Conservation (phyloP, 2,329 filamentous ascomycete species). For the Parastagonospora nodorum region DNA sequence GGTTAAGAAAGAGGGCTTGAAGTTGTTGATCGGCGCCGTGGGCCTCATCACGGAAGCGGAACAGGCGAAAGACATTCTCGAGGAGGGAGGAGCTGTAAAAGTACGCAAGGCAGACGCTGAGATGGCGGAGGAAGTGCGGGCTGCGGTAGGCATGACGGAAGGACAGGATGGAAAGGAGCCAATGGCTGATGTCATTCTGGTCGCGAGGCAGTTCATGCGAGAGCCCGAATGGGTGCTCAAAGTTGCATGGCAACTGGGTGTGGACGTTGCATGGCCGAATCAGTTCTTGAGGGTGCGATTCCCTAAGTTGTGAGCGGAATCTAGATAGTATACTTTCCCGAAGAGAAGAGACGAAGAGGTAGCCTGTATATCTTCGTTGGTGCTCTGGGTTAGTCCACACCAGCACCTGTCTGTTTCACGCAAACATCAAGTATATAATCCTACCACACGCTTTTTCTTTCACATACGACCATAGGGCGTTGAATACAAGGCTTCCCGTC, state of each 20-base stretch:
- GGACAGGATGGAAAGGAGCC: slow-evolving; percentile 29
- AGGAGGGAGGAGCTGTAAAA: slow-evolving; percentile 30
- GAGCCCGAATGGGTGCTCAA: slow-evolving; percentile 61
- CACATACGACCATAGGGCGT: too few species aligned
- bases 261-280: slow-evolving; percentile 55
- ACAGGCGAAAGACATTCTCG: slow-evolving; percentile 54
- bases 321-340: not conserved
- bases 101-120: slow-evolving; percentile 27
- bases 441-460: too few species aligned
- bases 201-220: slow-evolving; percentile 60
- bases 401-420: too few species aligned
- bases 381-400: too few species aligned
- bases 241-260: slow-evolving; percentile 55
- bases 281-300: slow-evolving; percentile 51
- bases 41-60: slow-evolving; percentile 60
- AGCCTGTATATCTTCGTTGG: too few species aligned
- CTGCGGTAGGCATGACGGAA: slow-evolving; percentile 44
- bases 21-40: slow-evolving; percentile 58
- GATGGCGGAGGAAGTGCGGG: slow-evolving; percentile 36
- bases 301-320: slow-evolving; percentile 27
- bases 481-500: too few species aligned
- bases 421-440: too few species aligned
- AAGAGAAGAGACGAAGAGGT: too few species aligned
- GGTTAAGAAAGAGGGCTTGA: slow-evolving; percentile 39
- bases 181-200: slow-evolving; percentile 56